These are phyloP conservation scores for Chlorella sorokiniana DNA, from an alignment of 139 green algal genomes.

Conservation along the genomic window DNA sequence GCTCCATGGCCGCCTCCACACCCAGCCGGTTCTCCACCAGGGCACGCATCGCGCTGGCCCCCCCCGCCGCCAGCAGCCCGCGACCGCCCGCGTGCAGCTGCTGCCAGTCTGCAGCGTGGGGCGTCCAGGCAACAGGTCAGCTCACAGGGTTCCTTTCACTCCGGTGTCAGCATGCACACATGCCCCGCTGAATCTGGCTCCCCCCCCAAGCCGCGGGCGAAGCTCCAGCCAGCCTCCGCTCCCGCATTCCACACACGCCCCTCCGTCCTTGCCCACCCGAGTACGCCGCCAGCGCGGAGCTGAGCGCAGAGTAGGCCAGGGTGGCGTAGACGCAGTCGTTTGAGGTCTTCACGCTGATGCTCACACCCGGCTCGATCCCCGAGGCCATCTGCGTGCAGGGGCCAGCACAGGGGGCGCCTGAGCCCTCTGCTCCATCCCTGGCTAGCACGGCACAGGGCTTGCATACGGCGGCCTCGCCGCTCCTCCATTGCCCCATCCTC, in stretches of 20 bases:
- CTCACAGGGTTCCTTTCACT: too few relatives aligned
- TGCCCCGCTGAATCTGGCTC: too few relatives aligned
- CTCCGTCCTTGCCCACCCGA: not conserved
- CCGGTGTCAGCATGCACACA: too few relatives aligned
- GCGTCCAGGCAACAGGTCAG: too few relatives aligned
- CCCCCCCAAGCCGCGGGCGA: too few relatives aligned
- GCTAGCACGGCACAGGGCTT: too few relatives aligned
- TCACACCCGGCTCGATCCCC: slow-evolving; percentile 52
- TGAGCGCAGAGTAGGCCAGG: slow-evolving; percentile 52
- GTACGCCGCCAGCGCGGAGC: slow-evolving; percentile 45
- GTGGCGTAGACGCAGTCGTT: slow-evolving; percentile 61
- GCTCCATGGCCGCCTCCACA: slow-evolving; percentile 57
- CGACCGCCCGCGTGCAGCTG: slow-evolving; percentile 33
- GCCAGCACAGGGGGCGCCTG: not conserved
- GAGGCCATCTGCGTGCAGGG: slow-evolving; percentile 26
- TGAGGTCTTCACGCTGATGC: slow-evolving; percentile 57
- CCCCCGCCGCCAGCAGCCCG: slow-evolving; percentile 6
- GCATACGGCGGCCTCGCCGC: too few relatives aligned
- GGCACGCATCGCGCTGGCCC: slow-evolving; percentile 15
- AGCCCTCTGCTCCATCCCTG: too few relatives aligned
- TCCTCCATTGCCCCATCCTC: too few relatives aligned
- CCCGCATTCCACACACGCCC: not conserved
- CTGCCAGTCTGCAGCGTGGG: slow-evolving; percentile 16
- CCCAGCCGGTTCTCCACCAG: slow-evolving; percentile 71
- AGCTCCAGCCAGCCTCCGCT: too few relatives aligned